phyloP scores from a whole-genome alignment of 768 basidiomycete species.

The Boletus huronensis region DNA sequence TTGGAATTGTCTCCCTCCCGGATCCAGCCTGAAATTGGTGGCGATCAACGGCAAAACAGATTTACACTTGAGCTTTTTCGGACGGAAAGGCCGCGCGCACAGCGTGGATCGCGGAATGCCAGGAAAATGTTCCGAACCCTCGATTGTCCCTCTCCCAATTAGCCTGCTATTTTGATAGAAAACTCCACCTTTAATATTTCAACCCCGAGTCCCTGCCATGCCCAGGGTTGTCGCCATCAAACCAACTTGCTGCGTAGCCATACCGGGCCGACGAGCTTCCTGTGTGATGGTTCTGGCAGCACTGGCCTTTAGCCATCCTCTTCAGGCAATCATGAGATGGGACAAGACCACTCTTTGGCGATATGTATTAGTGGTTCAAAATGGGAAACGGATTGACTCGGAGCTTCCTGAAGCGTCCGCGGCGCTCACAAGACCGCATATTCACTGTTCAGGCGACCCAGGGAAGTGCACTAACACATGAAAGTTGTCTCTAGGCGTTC shows the following conservation, averaged over 20 bases:
- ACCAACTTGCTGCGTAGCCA: neutral
- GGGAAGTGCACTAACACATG: too few species aligned
- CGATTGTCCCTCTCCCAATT: neutral
- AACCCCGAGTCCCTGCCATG: neutral
- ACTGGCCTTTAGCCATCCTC: neutral
- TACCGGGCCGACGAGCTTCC: neutral
- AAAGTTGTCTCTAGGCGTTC: too few species aligned
- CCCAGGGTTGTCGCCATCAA: neutral
- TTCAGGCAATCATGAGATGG: neutral
- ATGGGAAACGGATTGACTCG: neutral
- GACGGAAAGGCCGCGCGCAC: neutral
- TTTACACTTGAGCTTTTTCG: neutral
- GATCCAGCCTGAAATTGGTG: conserved; percentile 2
- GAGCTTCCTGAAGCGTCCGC: too few species aligned
- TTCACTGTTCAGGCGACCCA: neutral
- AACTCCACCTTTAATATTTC: neutral
- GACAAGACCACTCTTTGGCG: too few species aligned
- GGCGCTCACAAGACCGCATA: neutral
- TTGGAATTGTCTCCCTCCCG: conserved; percentile 15
- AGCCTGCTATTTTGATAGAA: neutral
- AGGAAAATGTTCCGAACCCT: neutral
- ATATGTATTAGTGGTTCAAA: neutral
- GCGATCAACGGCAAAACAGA: neutral
- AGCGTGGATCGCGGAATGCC: neutral
- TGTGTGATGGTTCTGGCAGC: neutral